Conservation (phyloP, 305 asterid species). For the Fraxinus paxiana region DNA sequence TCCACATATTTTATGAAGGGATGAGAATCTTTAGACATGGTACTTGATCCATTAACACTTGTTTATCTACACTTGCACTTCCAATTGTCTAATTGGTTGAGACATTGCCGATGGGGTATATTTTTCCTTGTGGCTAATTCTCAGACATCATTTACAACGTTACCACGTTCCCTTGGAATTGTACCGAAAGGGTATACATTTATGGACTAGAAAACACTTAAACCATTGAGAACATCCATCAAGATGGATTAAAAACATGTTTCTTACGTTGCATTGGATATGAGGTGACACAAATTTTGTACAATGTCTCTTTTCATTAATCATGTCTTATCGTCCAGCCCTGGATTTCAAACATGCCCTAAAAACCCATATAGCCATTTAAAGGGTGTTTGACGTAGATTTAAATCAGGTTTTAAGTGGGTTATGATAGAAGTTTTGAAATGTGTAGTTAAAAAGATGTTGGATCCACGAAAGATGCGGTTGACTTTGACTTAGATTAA, state of each 20-base stretch:
- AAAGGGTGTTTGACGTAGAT: no score
- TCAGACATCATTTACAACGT: background rate
- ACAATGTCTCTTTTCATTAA: background rate
- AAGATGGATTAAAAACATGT: background rate
- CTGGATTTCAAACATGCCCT: background rate
- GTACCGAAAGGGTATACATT: background rate
- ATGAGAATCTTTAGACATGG: slow-evolving; percentile 2
- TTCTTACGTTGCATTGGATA: background rate
- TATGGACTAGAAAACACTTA: background rate
- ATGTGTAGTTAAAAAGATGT: no score
- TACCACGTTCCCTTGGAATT: background rate
- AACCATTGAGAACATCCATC: background rate
- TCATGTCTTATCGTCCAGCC: background rate
- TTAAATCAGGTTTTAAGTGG: no score
- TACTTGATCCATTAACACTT: slow-evolving; percentile 8
- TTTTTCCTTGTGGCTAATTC: slow-evolving; percentile 10
- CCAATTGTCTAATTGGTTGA: slow-evolving; percentile 1
- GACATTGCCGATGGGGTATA: slow-evolving; percentile 17
- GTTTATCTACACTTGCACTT: background rate
- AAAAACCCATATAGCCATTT: background rate
- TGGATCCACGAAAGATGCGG: no score
- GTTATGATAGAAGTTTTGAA: no score
- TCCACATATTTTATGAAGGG: slow-evolving; percentile 9
- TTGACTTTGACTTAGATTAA: no score
- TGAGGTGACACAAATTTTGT: background rate